Evolutionary conservation across 1,284 basidiomycete genomes (phyloP).

Genomic region (Ustilago lituana): DNA sequence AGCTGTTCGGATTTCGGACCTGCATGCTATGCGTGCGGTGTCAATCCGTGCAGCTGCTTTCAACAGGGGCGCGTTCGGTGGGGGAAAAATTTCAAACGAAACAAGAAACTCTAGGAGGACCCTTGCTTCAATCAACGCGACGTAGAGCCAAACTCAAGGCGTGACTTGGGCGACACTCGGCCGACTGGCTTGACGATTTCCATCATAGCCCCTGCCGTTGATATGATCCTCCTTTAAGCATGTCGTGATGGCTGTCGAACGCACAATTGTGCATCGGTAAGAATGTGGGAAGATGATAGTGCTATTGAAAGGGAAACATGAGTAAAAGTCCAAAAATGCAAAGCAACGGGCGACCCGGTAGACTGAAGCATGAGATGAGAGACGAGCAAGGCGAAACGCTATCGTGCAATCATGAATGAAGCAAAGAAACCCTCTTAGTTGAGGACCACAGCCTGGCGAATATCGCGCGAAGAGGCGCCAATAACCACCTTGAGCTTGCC

Average conservation of each 20-base stretch:
- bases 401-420: neutral
- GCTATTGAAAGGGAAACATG: neutral
- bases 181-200: neutral
- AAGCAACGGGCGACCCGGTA: conserved; percentile 7
- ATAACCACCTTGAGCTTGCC: conserved; percentile 47
- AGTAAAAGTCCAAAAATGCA: conserved; percentile 8
- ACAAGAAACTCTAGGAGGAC: conserved; percentile 5
- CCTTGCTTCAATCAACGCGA: conserved; percentile 4
- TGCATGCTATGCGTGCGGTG: too few species aligned
- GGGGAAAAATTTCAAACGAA: conserved; percentile 17
- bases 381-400: neutral
- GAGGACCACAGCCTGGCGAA: conserved; percentile 43
- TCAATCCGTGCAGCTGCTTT: too few species aligned
- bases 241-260: too few species aligned
- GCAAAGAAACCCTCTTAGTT: conserved; percentile 6
- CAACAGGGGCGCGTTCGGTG: neutral
- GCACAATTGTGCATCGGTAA: too few species aligned
- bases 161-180: too few species aligned
- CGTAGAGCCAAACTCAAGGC: too few species aligned
- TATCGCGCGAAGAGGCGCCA: conserved; percentile 54
- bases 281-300: too few species aligned
- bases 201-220: too few species aligned
- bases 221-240: too few species aligned
- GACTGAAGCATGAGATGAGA: neutral
- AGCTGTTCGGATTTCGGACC: conserved; percentile 24